Evolutionary conservation across 345 rosid species (phyloP).

Genomic region (Eucalyptus microcorys): DNA sequence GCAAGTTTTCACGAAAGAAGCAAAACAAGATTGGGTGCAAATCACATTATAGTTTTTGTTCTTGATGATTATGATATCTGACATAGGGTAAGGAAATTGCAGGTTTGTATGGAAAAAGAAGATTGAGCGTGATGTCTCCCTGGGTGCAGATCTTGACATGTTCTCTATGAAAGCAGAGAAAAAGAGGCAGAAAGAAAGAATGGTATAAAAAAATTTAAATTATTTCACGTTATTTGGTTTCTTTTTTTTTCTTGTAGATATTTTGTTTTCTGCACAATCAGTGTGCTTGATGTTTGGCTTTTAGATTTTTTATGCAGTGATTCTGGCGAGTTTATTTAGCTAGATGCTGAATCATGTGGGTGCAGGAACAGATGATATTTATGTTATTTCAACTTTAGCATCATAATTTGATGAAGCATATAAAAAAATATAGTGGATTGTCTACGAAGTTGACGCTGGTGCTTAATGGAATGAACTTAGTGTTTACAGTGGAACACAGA

Average conservation of each 20-base stretch:
- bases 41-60: not conserved
- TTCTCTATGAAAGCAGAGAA: slow-evolving; percentile 84
- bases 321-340: not conserved
- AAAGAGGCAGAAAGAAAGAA: slow-evolving; percentile 64
- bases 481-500: not conserved
- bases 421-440: not conserved
- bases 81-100: slow-evolving; percentile 1
- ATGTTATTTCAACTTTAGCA: not conserved
- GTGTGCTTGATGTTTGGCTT: not conserved
- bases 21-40: not conserved
- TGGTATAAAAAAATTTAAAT: slow-evolving; percentile 26
- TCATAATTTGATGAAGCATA: not conserved
- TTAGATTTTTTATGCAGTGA: not conserved
- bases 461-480: not conserved
- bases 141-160: slow-evolving; percentile 49
- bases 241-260: not conserved
- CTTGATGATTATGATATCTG: not conserved
- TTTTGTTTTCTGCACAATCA: not conserved
- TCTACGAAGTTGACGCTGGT: not conserved
- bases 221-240: not conserved
- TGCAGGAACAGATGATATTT: not conserved
- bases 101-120: slow-evolving; percentile 96
- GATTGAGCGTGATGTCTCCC: slow-evolving; percentile 75
- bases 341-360: not conserved
- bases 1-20: not conserved